These are phyloP conservation scores for Lactifluus echinatus DNA, from an alignment of 768 basidiomycete species.

Conservation along the genomic window DNA sequence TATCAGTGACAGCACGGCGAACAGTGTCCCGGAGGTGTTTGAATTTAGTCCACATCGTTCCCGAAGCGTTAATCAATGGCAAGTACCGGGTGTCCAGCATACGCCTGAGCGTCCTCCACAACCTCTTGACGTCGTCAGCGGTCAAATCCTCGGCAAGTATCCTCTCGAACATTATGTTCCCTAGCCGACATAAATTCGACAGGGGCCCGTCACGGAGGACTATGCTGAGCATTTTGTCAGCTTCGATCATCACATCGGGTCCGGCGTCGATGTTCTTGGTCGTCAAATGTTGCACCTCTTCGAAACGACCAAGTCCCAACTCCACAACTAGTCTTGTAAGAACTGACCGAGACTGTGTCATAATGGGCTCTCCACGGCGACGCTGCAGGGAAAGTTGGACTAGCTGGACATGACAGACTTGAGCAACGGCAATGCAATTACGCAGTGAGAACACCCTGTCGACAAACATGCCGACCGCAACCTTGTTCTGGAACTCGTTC, in stretches of 20 bases:
- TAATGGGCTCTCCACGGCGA: not conserved
- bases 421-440: not conserved
- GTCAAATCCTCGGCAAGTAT: not conserved
- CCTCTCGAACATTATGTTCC: not conserved
- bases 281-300: not conserved
- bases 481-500: not conserved
- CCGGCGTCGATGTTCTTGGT: too few species aligned
- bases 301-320: not conserved
- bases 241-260: not conserved
- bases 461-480: not conserved
- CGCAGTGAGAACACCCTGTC: not conserved
- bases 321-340: not conserved
- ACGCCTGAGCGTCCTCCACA: not conserved
- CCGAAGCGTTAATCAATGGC: not conserved
- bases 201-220: not conserved
- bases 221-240: not conserved
- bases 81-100: not conserved
- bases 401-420: not conserved
- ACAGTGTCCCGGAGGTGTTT: not conserved
- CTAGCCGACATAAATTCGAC: not conserved
- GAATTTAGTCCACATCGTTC: not conserved
- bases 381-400: not conserved
- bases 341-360: not conserved
- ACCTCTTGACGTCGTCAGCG: not conserved
- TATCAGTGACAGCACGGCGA: too few species aligned